Evolutionary conservation across 805 yeast genomes (phyloP), one percentile per base, ranked within the genome.

Genomic region (Clavispora phyllophila): DNA sequence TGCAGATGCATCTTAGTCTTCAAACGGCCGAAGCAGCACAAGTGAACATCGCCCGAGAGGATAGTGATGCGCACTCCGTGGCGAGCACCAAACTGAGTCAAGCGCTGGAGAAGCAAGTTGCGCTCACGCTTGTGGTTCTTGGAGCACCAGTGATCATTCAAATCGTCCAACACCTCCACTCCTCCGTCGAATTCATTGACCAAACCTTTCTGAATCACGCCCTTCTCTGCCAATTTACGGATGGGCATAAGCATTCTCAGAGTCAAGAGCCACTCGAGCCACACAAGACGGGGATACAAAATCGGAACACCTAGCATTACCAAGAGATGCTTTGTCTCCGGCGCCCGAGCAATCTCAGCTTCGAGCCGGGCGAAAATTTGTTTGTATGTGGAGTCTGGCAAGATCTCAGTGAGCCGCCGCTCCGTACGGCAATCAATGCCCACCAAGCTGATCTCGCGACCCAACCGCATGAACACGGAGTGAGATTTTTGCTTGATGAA

Each of bases 121-220:
- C 99, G 76, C 65, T 91, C 99, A 38, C 64, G 63, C 61, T 91
- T 93, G 66, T 91, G 99, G 60, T 82, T 77, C 45, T 74, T 74
- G 3, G 96, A 83, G 61, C 97, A 89, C 99, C 99, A 91, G 66
- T 91, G 98, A 60, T 91, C 99, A 57, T 89, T 83, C 62, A 93
- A 72, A 61, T 91, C 98, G 58, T 93, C 98, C 51, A 93, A 73
- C 13, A 91, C 78, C 64, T 91, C 98, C 5, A 91, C 81, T 32
- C 84, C 79, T 2, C 97, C 97, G 59, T 90, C 96, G 56, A 90
- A 91, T 53, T 87, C 93, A 58, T 93, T 91, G 20, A 88, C 88
- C 26, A 91, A 63, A 0, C 96, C 95, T 45, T 75, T 73, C 38
- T 81, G 76, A 32, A 85, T 63, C 20, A 63, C 41, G 2, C 89